Evolutionary conservation across 2,329 filamentous ascomycete genomes (phyloP).

Genomic region (Pseudogymnoascus sp.): DNA sequence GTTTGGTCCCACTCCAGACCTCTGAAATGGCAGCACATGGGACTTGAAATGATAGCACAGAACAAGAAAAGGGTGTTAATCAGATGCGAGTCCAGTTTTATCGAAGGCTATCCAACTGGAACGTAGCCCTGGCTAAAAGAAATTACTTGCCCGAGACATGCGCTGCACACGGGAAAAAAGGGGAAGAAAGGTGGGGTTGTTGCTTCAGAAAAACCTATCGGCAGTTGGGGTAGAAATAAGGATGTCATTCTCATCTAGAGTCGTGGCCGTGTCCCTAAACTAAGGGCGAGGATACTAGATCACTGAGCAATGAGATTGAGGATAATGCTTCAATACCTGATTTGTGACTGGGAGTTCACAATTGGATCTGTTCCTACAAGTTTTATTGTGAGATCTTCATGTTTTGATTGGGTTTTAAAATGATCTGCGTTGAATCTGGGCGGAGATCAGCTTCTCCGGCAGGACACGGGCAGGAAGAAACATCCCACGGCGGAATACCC

Average conservation of each 20-base stretch:
- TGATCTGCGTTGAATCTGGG: background rate
- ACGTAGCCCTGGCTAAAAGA: background rate
- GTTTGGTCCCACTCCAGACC: background rate
- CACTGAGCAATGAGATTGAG: background rate
- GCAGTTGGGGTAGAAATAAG: background rate
- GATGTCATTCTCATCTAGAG: background rate
- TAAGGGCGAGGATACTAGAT: background rate
- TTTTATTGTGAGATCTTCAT: background rate
- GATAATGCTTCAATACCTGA: background rate
- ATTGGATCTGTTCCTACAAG: background rate
- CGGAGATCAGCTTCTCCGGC: background rate
- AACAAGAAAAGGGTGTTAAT: background rate
- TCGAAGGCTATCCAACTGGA: background rate
- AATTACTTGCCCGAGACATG: background rate
- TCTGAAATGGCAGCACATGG: background rate
- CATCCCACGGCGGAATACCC: background rate
- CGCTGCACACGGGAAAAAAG: background rate
- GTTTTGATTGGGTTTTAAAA: background rate
- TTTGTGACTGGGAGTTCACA: background rate
- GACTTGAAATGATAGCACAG: background rate
- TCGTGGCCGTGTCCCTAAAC: background rate
- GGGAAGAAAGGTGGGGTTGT: background rate
- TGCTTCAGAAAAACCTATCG: background rate
- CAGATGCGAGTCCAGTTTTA: background rate
- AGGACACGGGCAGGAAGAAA: background rate